These are phyloP conservation scores for Suillus americanus DNA, from an alignment of 768 basidiomycete genomes.

Conservation along the genomic window DNA sequence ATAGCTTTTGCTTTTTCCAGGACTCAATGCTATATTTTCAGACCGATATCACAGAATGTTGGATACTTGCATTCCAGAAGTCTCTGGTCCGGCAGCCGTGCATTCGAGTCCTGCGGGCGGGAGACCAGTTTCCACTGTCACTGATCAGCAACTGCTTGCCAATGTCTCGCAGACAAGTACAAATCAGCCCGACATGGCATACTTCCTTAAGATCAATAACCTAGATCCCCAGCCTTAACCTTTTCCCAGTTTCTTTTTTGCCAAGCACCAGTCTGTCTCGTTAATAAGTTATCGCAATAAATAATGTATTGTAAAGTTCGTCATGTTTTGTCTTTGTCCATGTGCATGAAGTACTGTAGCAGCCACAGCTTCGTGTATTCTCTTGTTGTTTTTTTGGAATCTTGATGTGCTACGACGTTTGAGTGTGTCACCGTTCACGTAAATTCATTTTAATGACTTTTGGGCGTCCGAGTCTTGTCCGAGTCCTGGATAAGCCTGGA, in stretches of 20 bases:
- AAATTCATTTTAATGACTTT: neutral
- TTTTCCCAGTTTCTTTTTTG: neutral
- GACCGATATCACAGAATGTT: conserved; percentile 26
- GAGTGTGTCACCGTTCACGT: no score
- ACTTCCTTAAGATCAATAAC: conserved; percentile 11
- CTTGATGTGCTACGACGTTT: neutral
- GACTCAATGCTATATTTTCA: conserved; percentile 1
- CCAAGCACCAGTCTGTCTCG: neutral
- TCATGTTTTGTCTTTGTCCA: neutral
- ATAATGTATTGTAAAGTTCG: conserved; percentile 3
- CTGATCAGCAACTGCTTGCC: conserved; percentile 12
- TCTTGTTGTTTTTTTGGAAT: neutral
- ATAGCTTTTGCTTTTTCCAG: neutral
- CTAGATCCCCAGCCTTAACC: neutral
- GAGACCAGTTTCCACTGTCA: conserved; percentile 9
- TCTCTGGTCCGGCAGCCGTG: conserved; percentile 5
- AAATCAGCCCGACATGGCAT: conserved; percentile 10
- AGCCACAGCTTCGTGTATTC: neutral
- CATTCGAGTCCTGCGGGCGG: conserved; percentile 9
- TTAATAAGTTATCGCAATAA: conserved; percentile 6
- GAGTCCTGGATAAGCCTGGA: no score
- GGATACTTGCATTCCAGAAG: conserved; percentile 16
- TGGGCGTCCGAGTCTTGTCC: no score
- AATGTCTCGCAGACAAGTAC: conserved; percentile 12
- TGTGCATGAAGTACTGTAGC: neutral